phyloP scores from a whole-genome alignment of 2,329 filamentous ascomycete genomes.

The Fusarium begoniae region DNA sequence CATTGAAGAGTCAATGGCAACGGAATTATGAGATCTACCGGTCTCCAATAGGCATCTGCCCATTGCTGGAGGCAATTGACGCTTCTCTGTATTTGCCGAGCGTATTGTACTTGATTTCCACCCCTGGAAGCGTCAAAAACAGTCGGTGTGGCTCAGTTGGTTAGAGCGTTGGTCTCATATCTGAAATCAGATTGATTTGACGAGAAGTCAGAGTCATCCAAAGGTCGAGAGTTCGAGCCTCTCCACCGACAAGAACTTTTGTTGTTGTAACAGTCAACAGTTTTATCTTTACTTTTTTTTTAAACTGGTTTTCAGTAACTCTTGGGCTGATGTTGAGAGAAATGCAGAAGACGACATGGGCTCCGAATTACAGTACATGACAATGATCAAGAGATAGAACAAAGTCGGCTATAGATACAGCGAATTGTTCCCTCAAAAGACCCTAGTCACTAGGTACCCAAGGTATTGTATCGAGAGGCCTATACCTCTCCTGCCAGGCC shows the following conservation, averaged over 20 bases:
- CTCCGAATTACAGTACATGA: neutral
- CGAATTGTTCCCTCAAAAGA: neutral
- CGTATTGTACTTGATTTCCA: neutral
- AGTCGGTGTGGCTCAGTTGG: slow-evolving; percentile 44
- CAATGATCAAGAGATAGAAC: too few species aligned
- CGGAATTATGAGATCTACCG: neutral
- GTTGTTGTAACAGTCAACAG: too few species aligned
- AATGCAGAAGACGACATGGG: neutral
- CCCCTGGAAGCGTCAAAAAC: slow-evolving; percentile 4
- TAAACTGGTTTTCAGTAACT: too few species aligned
- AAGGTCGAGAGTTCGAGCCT: slow-evolving; percentile 46
- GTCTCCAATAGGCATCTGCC: neutral
- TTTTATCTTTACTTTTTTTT: neutral
- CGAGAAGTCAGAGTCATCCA: slow-evolving; percentile 39
- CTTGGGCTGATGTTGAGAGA: too few species aligned
- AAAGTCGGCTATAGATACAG: neutral
- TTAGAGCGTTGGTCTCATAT: slow-evolving; percentile 45
- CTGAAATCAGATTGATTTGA: slow-evolving; percentile 30
- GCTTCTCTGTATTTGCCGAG: rapidly evolving
- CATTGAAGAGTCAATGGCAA: neutral
- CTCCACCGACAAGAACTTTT: slow-evolving; percentile 36
- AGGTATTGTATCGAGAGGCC: neutral
- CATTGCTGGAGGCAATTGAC: too few species aligned
- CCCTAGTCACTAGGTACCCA: neutral
- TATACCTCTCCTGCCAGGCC: neutral